Conservation (phyloP, 192 early-diverging fungal species). For the Entophlyctis luteolus region DNA sequence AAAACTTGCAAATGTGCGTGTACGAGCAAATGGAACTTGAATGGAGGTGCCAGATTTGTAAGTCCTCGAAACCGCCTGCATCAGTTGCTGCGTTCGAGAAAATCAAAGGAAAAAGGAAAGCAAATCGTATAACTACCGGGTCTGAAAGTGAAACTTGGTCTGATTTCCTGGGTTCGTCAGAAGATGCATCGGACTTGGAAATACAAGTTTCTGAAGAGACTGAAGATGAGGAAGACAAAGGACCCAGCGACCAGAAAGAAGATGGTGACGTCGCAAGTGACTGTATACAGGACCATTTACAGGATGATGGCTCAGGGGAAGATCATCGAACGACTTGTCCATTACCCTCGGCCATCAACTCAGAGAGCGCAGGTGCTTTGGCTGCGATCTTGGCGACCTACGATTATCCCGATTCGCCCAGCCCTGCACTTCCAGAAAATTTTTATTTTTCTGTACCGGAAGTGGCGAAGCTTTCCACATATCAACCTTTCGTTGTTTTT, state of each 20-base stretch:
- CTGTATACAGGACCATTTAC: too few species aligned
- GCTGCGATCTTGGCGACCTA: too few species aligned
- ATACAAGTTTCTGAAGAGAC: too few species aligned
- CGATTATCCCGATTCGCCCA: neutral
- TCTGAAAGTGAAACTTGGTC: neutral
- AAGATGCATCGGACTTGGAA: too few species aligned
- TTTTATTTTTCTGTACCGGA: neutral
- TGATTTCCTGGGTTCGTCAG: neutral
- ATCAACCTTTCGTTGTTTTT: neutral
- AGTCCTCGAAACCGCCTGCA: neutral
- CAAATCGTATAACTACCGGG: neutral
- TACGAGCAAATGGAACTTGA: conserved; percentile 1
- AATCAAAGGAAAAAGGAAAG: neutral
- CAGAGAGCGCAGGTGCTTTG: too few species aligned
- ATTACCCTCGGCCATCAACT: too few species aligned
- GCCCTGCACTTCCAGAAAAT: neutral
- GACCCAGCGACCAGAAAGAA: too few species aligned
- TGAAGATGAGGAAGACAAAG: too few species aligned
- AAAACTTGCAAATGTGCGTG: neutral
- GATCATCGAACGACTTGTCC: too few species aligned
- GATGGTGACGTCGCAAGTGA: too few species aligned
- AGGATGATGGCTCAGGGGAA: too few species aligned
- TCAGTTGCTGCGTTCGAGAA: neutral
- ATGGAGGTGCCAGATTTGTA: neutral
- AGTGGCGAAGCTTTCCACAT: neutral